phyloP scores from a whole-genome alignment of 495 filamentous ascomycete species.

The Polyplosphaeria fusca region DNA sequence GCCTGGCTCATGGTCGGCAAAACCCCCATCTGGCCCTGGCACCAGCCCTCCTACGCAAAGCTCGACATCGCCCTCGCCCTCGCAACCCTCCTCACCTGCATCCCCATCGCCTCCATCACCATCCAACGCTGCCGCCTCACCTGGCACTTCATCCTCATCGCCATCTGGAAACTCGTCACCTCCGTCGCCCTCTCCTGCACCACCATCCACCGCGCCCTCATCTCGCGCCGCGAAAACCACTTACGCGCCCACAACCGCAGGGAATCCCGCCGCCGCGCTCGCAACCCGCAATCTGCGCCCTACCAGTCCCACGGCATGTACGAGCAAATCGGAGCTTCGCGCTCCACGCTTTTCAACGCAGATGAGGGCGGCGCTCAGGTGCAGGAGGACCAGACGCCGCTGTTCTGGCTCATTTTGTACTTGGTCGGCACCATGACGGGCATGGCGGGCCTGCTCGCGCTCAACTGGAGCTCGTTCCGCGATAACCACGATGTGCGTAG shows the following conservation, averaged over 20 bases:
- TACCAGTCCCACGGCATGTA: background rate
- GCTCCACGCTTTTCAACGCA: background rate
- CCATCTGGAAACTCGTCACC: slow-evolving; percentile 17
- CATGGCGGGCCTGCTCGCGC: slow-evolving; percentile 10
- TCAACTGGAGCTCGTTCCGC: slow-evolving; percentile 6
- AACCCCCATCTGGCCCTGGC: slow-evolving; percentile 12
- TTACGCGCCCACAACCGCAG: no score
- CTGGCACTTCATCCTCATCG: slow-evolving; percentile 21
- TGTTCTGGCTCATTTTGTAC: slow-evolving; percentile 19
- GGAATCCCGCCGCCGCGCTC: no score
- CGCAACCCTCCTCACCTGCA: slow-evolving; percentile 5
- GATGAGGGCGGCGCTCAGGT: background rate
- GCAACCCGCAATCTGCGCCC: background rate
- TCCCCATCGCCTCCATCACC: slow-evolving; percentile 10
- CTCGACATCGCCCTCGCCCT: slow-evolving; percentile 5
- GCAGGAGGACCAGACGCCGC: background rate
- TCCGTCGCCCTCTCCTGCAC: slow-evolving; percentile 4
- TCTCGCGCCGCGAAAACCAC: background rate
- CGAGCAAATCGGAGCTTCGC: background rate
- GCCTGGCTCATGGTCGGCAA: slow-evolving; percentile 10
- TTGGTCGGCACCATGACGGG: slow-evolving; percentile 3
- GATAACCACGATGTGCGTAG: slow-evolving; percentile 16
- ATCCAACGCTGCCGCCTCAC: slow-evolving; percentile 14
- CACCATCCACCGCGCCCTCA: slow-evolving; percentile 11
- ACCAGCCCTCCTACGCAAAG: background rate